These are phyloP conservation scores for Lathyrus sativus DNA, from an alignment of 306 rosid species.

Conservation along the genomic window DNA sequence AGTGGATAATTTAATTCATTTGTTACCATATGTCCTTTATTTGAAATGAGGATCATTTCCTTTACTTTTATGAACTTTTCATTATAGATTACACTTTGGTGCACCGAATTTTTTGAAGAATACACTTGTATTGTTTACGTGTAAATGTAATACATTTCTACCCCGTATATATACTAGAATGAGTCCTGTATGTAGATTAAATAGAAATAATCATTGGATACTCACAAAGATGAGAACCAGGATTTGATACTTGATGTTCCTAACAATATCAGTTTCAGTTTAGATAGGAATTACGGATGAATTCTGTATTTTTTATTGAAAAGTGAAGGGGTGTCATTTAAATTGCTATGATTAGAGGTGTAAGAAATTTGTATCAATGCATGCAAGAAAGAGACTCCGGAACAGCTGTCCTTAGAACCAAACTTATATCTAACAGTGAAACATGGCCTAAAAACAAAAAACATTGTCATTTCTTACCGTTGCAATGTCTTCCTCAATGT, in stretches of 20 bases:
- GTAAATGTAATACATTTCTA: too few relatives aligned
- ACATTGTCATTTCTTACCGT: slow-evolving; percentile 32
- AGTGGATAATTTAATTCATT: neutral
- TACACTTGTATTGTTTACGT: neutral
- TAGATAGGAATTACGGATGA: too few relatives aligned
- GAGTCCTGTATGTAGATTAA: too few relatives aligned
- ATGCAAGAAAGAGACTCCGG: slow-evolving; percentile 30
- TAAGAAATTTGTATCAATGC: neutral
- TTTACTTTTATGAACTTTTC: neutral
- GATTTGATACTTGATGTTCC: too few relatives aligned
- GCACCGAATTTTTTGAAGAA: neutral
- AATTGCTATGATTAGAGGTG: neutral
- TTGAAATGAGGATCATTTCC: neutral
- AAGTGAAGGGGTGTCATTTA: neutral
- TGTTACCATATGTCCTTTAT: neutral
- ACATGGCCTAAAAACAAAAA: slow-evolving; percentile 28
- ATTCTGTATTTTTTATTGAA: too few relatives aligned
- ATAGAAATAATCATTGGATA: too few relatives aligned
- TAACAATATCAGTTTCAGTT: too few relatives aligned
- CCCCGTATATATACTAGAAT: too few relatives aligned
- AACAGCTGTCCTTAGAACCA: slow-evolving; percentile 21
- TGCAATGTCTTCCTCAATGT: slow-evolving; percentile 41
- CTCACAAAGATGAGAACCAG: too few relatives aligned
- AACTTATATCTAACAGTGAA: slow-evolving; percentile 31
- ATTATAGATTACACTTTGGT: too few relatives aligned